Evolutionary conservation across 176 grass and related monocot genomes (phyloP), one percentile per base, ranked within the genome.

Genomic region (Pontederia crassipes): DNA sequence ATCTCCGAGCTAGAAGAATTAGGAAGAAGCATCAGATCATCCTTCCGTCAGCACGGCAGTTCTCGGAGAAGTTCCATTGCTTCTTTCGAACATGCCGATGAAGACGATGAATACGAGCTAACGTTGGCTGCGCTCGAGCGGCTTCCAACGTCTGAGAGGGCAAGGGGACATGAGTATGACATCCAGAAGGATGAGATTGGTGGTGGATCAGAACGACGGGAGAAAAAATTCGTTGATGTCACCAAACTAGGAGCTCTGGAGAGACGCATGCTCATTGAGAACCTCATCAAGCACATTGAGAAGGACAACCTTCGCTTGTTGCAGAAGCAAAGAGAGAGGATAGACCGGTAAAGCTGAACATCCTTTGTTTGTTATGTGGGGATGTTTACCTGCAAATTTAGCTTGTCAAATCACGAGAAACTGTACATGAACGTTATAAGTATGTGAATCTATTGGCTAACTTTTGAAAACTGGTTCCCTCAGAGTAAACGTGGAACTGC

Each of bases 111-210:
- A 40, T 46, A 55, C 0, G 70, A 95, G 77, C 52, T 82, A 63
- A 65, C 82, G 65, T 89, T 85, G 85, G 89, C 76, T 13, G 76
- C 79, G 17, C 65, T 89, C 45, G 89, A 89, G 73, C 68, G 85
- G 67, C 79, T 89, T 46, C 79, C 76, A 3, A 86, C 79, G 20
- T 17, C 14, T 11, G 67, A 82, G 55, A 70, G 82, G 17, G 29
- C 83, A 5, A 80, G 72, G 62, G 85, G 70, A 26, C 82, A 81
- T 53, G 52, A 84, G 17, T 71, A 67, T 11, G 26, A 67, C 59
- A 62, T 67, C 8, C 8, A 5, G 14, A 57, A 18, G 1, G 17
- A 66, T 59, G 65, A n/a, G 58, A 48, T 16, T 14, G 48, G 11
- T 11, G 1, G 17, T 3, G 14, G 9, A 18, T 20, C 17, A 28